Evolutionary conservation across 257 asterid species (phyloP).

Genomic region (Phtheirospermum japonicum): DNA sequence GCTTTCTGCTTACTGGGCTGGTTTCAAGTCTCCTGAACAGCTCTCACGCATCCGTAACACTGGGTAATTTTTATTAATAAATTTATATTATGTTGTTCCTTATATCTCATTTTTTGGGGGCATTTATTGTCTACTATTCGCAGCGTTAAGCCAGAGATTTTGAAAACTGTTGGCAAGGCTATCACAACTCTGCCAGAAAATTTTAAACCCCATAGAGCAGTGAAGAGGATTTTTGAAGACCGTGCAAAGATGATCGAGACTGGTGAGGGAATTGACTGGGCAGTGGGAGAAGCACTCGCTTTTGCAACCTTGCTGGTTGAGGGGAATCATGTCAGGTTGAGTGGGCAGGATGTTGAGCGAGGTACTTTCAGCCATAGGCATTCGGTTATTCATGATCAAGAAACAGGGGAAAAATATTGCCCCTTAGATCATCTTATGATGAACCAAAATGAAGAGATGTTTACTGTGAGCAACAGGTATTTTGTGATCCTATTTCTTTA

Average conservation of each 20-base stretch:
- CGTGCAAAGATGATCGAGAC: constrained; percentile 96
- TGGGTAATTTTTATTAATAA: constrained; percentile 50
- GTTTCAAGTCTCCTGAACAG: constrained; percentile 97
- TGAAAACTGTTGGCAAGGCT: constrained; percentile 89
- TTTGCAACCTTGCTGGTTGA: constrained; percentile 94
- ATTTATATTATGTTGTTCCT: constrained; percentile 1
- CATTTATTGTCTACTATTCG: constrained; percentile 25
- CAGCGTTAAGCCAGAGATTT: constrained; percentile 92
- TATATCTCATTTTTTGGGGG: background rate
- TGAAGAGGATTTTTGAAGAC: constrained; percentile 80
- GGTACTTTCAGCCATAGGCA: constrained; percentile 99
- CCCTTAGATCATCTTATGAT: constrained; percentile 83
- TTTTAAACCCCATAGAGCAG: constrained; percentile 89
- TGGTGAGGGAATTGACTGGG: constrained; percentile 98
- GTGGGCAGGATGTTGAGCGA: constrained; percentile 99
- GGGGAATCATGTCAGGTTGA: constrained; percentile 97
- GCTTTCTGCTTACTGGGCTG: constrained; percentile 97
- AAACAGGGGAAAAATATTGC: constrained; percentile 81
- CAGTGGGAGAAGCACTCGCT: constrained; percentile 97
- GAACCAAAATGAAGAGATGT: constrained; percentile 86
- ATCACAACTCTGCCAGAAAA: constrained; percentile 74
- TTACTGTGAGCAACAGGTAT: constrained; percentile 93
- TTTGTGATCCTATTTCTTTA: constrained; percentile 2
- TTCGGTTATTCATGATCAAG: constrained; percentile 89
- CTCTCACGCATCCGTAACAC: constrained; percentile 89